These are phyloP conservation scores for Pichia cabralensis DNA, from an alignment of 805 yeast genomes.

Conservation along the genomic window DNA sequence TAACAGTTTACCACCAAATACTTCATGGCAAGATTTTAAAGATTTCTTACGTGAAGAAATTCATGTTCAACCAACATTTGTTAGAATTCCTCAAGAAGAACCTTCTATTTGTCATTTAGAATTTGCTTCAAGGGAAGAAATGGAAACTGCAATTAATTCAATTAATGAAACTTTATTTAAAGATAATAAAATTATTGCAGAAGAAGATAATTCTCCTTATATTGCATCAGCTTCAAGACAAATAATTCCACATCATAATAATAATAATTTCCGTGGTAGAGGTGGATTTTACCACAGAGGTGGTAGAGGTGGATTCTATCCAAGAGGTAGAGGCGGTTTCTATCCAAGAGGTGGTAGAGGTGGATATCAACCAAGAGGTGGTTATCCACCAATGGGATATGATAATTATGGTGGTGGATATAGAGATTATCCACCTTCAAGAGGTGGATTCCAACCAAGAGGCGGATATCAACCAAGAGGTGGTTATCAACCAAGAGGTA, in stretches of 20 bases:
- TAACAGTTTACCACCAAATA: constrained; percentile 59
- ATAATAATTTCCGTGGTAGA: no score
- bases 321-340: constrained; percentile 22
- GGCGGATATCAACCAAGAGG: constrained; percentile 23
- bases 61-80: constrained; percentile 52
- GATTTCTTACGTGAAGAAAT: constrained; percentile 80
- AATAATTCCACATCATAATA: constrained; percentile 31
- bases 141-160: constrained; percentile 63
- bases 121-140: constrained; percentile 57
- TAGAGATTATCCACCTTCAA: constrained; percentile 22
- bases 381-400: constrained; percentile 28
- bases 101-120: constrained; percentile 41
- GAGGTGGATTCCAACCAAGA: constrained; percentile 25
- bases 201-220: constrained; percentile 63
- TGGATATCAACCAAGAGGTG: constrained; percentile 25
- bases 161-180: constrained; percentile 69
- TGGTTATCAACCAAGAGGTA: constrained; percentile 23
- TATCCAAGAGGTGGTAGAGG: constrained; percentile 23
- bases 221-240: constrained; percentile 38
- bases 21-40: constrained; percentile 83
- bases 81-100: constrained; percentile 39
- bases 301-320: constrained; percentile 30
- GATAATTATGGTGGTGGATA: constrained; percentile 22
- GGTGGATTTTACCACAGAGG: constrained; percentile 40
- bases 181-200: constrained; percentile 51